Percentiles rank a stretch among this genome's conserved stretches.
phyloP scores from a whole-genome alignment of 23 red algal genomes.

The Gracilaria vermiculophylla region DNA sequence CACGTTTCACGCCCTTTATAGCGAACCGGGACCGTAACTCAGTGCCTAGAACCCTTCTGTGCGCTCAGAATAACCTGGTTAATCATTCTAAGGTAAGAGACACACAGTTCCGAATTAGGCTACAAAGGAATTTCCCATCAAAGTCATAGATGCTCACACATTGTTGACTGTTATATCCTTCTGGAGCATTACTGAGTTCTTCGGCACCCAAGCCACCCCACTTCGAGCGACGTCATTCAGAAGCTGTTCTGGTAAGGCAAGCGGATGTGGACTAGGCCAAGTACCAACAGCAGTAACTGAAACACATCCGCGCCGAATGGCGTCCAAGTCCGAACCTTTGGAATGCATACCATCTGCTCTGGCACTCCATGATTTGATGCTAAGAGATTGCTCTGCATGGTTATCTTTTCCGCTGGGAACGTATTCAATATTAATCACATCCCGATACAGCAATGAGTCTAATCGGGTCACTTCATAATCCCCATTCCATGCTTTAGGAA shows the following conservation, averaged over 20 bases:
- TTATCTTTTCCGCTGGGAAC: background rate
- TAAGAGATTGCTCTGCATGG: background rate
- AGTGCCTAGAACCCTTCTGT: no score
- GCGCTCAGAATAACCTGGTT: no score
- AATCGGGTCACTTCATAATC: constrained; percentile 58
- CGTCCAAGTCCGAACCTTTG: constrained; percentile 57
- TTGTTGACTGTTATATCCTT: background rate
- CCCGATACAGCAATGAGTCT: constrained; percentile 93
- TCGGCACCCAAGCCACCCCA: constrained; percentile 53
- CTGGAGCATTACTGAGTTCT: background rate
- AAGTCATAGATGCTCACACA: background rate
- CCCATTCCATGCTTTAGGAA: constrained; percentile 78
- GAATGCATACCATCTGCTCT: background rate
- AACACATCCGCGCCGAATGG: constrained; percentile 27
- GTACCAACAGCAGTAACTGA: constrained; percentile 82
- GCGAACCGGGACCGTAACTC: no score
- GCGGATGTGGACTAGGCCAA: constrained; percentile 84
- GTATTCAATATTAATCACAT: constrained; percentile 46
- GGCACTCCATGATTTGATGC: constrained; percentile 3
- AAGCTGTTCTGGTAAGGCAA: constrained; percentile 50
- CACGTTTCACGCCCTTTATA: no score
- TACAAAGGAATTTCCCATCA: no score
- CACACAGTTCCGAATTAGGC: no score
- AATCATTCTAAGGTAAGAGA: no score
- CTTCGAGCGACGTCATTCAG: constrained; percentile 54